These are phyloP conservation scores for Delphinella strobiligena DNA, from an alignment of 2,329 filamentous ascomycete genomes.

Conservation along the genomic window DNA sequence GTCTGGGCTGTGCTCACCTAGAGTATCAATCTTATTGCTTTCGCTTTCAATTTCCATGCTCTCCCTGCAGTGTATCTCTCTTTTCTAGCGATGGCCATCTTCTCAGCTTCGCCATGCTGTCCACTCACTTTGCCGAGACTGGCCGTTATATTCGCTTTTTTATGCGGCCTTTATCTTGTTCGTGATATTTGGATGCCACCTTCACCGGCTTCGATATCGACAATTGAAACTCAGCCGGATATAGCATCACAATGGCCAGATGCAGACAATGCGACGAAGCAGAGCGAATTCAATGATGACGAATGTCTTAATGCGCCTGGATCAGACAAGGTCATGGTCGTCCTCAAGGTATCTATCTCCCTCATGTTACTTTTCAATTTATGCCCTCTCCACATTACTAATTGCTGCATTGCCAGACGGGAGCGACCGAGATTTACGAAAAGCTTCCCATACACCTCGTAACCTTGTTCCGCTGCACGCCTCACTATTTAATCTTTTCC, in stretches of 20 bases:
- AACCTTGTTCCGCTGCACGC: constrained; percentile 41
- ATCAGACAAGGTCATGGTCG: constrained; percentile 41
- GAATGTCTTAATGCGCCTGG: constrained; percentile 16
- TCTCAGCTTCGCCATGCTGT: not conserved
- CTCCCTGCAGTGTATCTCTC: too few species aligned
- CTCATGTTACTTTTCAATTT: not conserved
- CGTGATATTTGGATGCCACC: constrained; percentile 16
- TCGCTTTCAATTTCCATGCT: not conserved
- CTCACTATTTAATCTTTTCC: constrained; percentile 35
- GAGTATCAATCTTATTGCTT: too few species aligned
- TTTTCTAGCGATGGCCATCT: not conserved
- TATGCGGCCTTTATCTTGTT: constrained; percentile 15
- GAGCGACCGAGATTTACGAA: constrained; percentile 43
- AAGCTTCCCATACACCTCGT: constrained; percentile 46
- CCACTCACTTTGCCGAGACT: constrained; percentile 2
- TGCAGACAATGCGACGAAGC: not conserved
- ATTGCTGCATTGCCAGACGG: constrained; percentile 41
- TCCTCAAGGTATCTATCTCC: constrained; percentile 23
- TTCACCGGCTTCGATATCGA: not conserved
- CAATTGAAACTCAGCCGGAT: not conserved
- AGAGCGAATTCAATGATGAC: not conserved
- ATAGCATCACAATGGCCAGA: not conserved
- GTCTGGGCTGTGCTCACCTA: not conserved
- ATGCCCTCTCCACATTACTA: too few species aligned
- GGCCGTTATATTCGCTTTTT: constrained; percentile 14